Evolutionary conservation across 2,329 filamentous ascomycete species (phyloP).

Genomic region (Sphaerostilbella broomeana): DNA sequence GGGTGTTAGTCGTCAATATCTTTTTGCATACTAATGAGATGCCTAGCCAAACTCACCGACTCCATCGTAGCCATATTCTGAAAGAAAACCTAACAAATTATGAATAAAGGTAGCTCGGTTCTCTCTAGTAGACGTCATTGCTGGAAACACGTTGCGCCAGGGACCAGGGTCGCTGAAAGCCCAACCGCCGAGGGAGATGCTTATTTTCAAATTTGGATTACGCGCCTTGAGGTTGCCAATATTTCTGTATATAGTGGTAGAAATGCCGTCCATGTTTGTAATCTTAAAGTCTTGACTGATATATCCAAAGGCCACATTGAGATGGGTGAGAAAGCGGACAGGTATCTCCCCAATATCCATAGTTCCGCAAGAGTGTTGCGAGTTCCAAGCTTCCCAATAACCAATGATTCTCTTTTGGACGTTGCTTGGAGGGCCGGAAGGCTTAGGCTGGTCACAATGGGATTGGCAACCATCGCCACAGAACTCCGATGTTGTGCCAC

Average conservation of each 20-base stretch:
- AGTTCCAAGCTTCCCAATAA: conserved; percentile 27
- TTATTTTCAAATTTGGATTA: conserved; percentile 23
- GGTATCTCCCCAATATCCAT: neutral
- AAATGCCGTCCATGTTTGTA: conserved; percentile 19
- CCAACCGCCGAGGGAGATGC: conserved; percentile 35
- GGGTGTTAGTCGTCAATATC: too few species aligned
- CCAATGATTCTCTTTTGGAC: conserved; percentile 22
- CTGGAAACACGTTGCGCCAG: neutral
- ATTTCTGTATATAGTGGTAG: conserved; percentile 14
- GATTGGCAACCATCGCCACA: conserved; percentile 18
- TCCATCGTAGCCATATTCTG: conserved; percentile 21
- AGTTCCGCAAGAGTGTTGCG: neutral
- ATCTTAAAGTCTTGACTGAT: conserved; percentile 24
- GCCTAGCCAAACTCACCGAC: conserved; percentile 15
- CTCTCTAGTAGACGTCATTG: neutral
- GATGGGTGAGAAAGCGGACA: conserved; percentile 18
- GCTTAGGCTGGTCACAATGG: conserved; percentile 13
- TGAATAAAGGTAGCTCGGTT: neutral
- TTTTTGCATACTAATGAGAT: too few species aligned
- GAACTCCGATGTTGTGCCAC: conserved; percentile 22
- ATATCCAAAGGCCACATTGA: conserved; percentile 27
- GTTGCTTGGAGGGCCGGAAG: conserved; percentile 8
- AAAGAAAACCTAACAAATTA: neutral
- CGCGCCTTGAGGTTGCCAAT: conserved; percentile 26
- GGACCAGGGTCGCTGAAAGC: conserved; percentile 27